Evolutionary conservation across 208 protist genomes (phyloP).

Genomic region (Leishmania braziliensis): DNA sequence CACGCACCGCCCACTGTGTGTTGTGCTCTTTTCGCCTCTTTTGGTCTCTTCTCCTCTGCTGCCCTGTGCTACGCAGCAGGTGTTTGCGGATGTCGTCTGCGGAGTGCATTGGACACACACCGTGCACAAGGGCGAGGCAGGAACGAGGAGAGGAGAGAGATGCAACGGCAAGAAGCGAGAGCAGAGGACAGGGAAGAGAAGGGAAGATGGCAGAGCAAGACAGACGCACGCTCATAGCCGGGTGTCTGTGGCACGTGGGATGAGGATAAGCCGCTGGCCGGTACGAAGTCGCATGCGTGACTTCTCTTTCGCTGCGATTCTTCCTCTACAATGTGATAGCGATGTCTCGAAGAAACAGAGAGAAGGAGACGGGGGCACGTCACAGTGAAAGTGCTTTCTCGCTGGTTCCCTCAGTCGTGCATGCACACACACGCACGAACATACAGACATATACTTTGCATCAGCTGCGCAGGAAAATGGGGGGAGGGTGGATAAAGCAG

Average conservation of each 20-base stretch:
- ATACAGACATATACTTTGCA: background rate
- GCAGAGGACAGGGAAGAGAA: background rate
- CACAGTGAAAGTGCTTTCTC: background rate
- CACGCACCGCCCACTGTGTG: background rate
- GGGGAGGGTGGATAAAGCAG: too few relatives aligned
- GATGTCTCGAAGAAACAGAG: background rate
- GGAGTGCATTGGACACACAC: background rate
- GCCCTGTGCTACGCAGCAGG: background rate
- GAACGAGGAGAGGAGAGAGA: background rate
- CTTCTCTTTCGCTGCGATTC: too few relatives aligned
- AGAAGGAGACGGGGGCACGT: background rate
- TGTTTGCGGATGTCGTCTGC: background rate
- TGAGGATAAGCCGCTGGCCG: too few relatives aligned
- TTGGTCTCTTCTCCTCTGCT: background rate
- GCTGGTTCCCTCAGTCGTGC: background rate
- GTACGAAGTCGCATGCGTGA: too few relatives aligned
- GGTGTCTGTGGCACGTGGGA: too few relatives aligned
- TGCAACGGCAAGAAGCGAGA: background rate
- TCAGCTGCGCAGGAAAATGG: too few relatives aligned
- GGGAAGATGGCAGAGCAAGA: background rate
- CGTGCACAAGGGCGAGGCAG: background rate
- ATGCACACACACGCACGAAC: background rate
- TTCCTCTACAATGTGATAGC: too few relatives aligned
- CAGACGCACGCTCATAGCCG: background rate
- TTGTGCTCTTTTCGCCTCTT: background rate